Conservation (phyloP, 2,329 filamentous ascomycete genomes). For the Intubia oerlemansii region DNA sequence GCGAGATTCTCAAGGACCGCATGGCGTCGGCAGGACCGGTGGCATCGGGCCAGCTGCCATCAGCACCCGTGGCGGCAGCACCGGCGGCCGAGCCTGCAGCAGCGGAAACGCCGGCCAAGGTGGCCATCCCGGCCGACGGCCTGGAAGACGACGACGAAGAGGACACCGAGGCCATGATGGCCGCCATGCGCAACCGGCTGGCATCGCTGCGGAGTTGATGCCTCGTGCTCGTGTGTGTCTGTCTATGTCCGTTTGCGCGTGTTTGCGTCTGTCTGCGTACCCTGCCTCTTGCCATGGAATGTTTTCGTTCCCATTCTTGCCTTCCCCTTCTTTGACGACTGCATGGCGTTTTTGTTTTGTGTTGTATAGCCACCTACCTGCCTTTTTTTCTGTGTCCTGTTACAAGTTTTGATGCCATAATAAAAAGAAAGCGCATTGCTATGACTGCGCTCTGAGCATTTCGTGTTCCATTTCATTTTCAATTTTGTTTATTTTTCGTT, state of each 20-base stretch:
- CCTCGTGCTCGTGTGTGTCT: neutral
- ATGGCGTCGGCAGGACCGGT: conserved; percentile 41
- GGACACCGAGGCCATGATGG: conserved; percentile 74
- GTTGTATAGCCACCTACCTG: too few species aligned
- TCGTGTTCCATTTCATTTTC: neutral
- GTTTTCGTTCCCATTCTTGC: neutral
- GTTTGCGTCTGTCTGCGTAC: neutral
- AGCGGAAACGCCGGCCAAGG: conserved; percentile 17
- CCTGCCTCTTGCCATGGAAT: neutral
- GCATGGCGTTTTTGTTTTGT: too few species aligned
- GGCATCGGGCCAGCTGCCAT: conserved; percentile 30
- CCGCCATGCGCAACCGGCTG: conserved; percentile 80
- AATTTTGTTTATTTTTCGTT: conserved; percentile 3
- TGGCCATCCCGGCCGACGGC: conserved; percentile 21
- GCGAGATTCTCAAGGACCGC: conserved; percentile 72
- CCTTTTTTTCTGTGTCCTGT: neutral
- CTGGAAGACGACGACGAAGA: conserved; percentile 50
- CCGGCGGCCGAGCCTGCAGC: conserved; percentile 20
- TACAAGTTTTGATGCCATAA: neutral
- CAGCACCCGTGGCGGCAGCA: conserved; percentile 26
- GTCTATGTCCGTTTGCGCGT: too few species aligned
- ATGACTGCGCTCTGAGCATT: neutral
- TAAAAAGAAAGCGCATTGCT: neutral
- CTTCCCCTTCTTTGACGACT: too few species aligned
- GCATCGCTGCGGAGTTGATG: conserved; percentile 74